phyloP scores from a whole-genome alignment of 176 grass and related monocot species.

The Olyra latifolia region DNA sequence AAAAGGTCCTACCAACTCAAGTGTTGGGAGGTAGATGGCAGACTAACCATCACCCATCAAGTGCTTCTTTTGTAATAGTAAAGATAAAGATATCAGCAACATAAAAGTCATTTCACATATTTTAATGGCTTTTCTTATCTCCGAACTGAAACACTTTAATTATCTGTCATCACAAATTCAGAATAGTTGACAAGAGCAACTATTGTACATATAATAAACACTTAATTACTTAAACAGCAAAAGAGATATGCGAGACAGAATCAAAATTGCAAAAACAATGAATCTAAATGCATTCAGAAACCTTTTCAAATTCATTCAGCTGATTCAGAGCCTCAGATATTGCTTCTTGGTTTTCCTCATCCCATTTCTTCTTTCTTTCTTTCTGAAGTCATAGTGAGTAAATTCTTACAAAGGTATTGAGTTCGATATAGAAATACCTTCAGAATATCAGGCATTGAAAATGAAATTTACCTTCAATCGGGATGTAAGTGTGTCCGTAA shows the following conservation, averaged over 20 bases:
- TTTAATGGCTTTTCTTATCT: background rate
- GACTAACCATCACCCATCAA: too few species aligned
- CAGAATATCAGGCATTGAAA: slow-evolving; percentile 20
- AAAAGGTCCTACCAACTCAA: too few species aligned
- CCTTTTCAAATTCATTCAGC: slow-evolving; percentile 99
- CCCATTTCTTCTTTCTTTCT: slow-evolving; percentile 97
- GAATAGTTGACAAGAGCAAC: slow-evolving; percentile 12
- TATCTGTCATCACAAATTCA: background rate
- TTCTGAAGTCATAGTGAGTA: slow-evolving; percentile 47
- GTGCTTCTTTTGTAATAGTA: too few species aligned
- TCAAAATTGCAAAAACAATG: background rate
- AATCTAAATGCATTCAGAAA: slow-evolving; percentile 4
- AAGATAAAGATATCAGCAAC: background rate
- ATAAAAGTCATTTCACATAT: background rate
- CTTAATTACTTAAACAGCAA: background rate
- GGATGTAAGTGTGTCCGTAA: slow-evolving; percentile 77
- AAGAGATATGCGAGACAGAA: background rate
- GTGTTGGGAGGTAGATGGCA: too few species aligned
- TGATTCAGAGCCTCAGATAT: slow-evolving; percentile 81
- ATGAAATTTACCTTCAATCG: slow-evolving; percentile 75
- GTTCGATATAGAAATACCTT: slow-evolving; percentile 14
- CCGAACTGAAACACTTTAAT: background rate
- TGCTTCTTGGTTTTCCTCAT: slow-evolving; percentile 94
- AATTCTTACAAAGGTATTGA: slow-evolving; percentile 33
- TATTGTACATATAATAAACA: slow-evolving; percentile 14